Evolutionary conservation across 1,284 basidiomycete genomes (phyloP).

Genomic region (Salmacisia buchloeana): DNA sequence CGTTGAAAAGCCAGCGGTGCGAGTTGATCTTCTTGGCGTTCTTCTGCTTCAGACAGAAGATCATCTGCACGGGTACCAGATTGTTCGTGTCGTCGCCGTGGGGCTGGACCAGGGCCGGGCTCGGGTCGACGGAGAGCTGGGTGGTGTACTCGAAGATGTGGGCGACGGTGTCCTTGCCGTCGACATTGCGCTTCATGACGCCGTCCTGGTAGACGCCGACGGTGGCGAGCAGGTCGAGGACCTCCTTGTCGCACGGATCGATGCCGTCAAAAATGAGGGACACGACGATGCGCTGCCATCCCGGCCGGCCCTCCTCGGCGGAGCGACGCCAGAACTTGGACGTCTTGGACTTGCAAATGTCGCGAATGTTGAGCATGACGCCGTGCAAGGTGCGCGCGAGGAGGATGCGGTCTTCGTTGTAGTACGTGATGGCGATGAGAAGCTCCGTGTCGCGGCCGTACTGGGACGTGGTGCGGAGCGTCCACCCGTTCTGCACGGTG

Average conservation of each 20-base stretch:
- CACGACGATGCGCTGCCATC: constrained; percentile 90
- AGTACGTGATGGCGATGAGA: constrained; percentile 61
- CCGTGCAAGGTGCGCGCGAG: constrained; percentile 70
- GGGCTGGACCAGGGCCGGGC: constrained; percentile 82
- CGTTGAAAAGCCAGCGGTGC: constrained; percentile 92
- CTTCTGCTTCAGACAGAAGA: constrained; percentile 89
- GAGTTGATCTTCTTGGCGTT: constrained; percentile 67
- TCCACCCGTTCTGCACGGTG: constrained; percentile 62
- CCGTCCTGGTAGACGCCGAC: constrained; percentile 59
- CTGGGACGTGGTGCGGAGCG: constrained; percentile 69
- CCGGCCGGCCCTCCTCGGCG: constrained; percentile 62
- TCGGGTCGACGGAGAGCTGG: constrained; percentile 67
- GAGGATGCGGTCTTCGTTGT: constrained; percentile 93
- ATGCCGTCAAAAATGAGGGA: constrained; percentile 80
- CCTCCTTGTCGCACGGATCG: constrained; percentile 82
- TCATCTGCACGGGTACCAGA: constrained; percentile 87
- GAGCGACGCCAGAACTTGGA: constrained; percentile 71
- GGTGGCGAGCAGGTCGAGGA: constrained; percentile 52
- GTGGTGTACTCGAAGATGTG: constrained; percentile 68
- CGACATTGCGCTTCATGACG: constrained; percentile 84
- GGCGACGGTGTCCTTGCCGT: constrained; percentile 83
- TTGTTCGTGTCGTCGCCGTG: constrained; percentile 74
- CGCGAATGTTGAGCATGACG: constrained; percentile 95
- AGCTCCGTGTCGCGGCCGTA: constrained; percentile 88
- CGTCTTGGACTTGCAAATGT: constrained; percentile 90